Base-by-base conservation (phyloP, 331 rosid species). In the Rhamnella rubrinervis region DNA sequence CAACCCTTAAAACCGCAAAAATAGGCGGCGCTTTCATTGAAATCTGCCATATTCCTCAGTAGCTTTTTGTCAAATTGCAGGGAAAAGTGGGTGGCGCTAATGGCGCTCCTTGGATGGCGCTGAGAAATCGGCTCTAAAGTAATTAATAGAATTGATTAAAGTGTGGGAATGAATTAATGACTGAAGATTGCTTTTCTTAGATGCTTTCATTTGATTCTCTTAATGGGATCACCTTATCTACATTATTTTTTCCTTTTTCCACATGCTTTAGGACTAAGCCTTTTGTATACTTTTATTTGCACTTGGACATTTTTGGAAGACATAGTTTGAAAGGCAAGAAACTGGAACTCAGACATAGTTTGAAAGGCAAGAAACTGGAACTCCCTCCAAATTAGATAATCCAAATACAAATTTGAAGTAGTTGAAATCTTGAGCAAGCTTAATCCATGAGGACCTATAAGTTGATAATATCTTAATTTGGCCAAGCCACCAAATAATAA, bases 71-170 rank as follows among this genome's bases (percentile, higher is more conserved):
- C 76, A 67, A 77, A 50, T 58, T 41, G 53, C 14, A 19, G 47
- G 20, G 78, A 69, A 80, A 80, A 74, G 1, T 81, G 74, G 58
- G 59, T 71, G 89, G 88, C 96, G 95, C 67, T 44, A 85, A 81
- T 83, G 86, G 83, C 80, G 93, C 80, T 78, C 91, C 95, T 71
- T 67, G 55, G 60, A 80, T 88, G 70, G 72, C 82, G 88, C 81
- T 63, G 80, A 74, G 76, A 70, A 77, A 80, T 72, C 75, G 89
- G 91, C 88, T 80, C 87, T 79, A 65, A 67, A 79, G 49, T 50
- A 63, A 28, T 50, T 66, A 28, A 55, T 28, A 3, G 44, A 21
- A 61, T 21, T 19, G 60, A 46, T 60, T 31, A 26, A 31, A 31
- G 19, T 35, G 26, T 61, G 25, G 55, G 37, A 61, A 61, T 28